phyloP scores from a whole-genome alignment of 1,284 basidiomycete genomes.

The Sporisorium exsertum region DNA sequence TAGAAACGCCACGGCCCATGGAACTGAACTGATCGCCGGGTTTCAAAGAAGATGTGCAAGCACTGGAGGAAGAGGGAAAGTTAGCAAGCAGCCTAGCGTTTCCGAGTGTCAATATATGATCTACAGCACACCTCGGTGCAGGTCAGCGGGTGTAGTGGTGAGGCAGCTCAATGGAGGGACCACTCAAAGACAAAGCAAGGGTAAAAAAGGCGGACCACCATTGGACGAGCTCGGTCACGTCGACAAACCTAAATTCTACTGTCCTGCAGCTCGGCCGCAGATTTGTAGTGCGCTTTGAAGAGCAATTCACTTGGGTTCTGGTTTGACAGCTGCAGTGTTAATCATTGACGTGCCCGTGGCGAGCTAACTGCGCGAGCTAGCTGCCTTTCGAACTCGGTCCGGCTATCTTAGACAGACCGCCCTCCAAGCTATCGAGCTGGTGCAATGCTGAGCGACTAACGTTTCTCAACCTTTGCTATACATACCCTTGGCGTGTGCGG shows the following conservation, averaged over 20 bases:
- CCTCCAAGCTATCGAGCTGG: too few relatives aligned
- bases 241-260: not conserved
- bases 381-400: not conserved
- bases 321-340: slow-evolving; percentile 9
- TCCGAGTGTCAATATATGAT: slow-evolving; percentile 25
- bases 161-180: not conserved
- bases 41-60: too few relatives aligned
- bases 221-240: slow-evolving; percentile 1
- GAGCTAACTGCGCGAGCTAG: too few relatives aligned
- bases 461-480: too few relatives aligned
- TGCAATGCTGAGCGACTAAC: too few relatives aligned
- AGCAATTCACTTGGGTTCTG: not conserved
- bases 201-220: not conserved
- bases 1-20: not conserved
- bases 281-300: not conserved
- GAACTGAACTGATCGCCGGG: not conserved
- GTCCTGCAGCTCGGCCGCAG: not conserved
- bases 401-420: too few relatives aligned
- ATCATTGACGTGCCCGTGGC: not conserved
- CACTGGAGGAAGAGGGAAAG: too few relatives aligned
- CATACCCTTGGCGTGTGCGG: too few relatives aligned
- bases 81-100: not conserved
- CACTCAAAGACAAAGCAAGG: not conserved
- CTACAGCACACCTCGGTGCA: slow-evolving; percentile 15
- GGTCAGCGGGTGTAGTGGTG: not conserved